A percentile compares a stretch with the other conserved stretches of the same genome.
These are phyloP conservation scores for Arthroderma sp. DNA, from an alignment of 2,329 filamentous ascomycete genomes.

Conservation along the genomic window DNA sequence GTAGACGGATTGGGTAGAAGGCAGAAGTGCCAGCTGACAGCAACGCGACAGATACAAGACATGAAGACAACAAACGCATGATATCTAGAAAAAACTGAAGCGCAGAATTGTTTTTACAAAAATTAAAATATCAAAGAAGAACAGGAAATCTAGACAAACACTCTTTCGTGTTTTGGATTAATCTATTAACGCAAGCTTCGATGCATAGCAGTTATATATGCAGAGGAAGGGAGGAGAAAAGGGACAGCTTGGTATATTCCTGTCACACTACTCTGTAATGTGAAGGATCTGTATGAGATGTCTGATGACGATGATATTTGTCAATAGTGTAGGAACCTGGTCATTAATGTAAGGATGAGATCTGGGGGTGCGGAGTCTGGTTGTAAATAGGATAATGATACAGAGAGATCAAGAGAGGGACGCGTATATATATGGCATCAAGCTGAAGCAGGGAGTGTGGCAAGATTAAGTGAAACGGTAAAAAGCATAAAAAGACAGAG, in stretches of 20 bases:
- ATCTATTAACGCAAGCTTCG: neutral
- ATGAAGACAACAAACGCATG: conserved; percentile 24
- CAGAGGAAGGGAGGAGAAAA: neutral
- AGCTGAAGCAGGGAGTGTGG: neutral
- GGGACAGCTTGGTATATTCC: neutral
- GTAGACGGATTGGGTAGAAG: conserved; percentile 29
- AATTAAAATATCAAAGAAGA: neutral
- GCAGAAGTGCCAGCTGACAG: conserved; percentile 26
- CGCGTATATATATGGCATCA: neutral
- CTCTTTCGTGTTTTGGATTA: neutral
- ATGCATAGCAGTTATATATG: neutral
- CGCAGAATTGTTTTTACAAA: too few species aligned
- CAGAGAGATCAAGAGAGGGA: too few species aligned
- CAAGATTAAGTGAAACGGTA: neutral
- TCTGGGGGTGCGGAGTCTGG: too few species aligned
- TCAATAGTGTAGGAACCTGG: too few species aligned
- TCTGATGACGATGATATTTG: too few species aligned
- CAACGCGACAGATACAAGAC: conserved; percentile 19
- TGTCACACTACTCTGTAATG: neutral
- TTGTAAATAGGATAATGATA: too few species aligned
- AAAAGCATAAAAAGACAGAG: neutral
- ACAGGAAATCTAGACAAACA: conserved; percentile 3
- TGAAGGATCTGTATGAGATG: too few species aligned
- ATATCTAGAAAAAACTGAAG: conserved; percentile 14
- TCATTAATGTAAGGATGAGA: too few species aligned